phyloP scores from a whole-genome alignment of 2,329 filamentous ascomycete genomes.

The Trichoderma afroharzianum region DNA sequence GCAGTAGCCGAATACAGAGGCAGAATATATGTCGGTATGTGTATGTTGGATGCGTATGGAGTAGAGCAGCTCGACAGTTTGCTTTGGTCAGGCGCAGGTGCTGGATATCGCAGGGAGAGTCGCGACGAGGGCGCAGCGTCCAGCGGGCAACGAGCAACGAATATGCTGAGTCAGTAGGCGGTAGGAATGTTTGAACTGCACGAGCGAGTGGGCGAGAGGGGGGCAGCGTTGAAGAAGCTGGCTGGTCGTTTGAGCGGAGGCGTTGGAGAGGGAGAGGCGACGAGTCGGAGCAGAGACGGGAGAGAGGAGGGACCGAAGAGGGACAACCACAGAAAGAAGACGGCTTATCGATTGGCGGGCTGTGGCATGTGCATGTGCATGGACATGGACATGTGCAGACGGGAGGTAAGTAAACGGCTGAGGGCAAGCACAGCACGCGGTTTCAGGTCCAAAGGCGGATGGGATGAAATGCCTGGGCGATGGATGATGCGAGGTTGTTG shows the following conservation, averaged over 20 bases:
- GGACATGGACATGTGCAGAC: neutral
- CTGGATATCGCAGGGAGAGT: neutral
- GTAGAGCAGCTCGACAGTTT: neutral
- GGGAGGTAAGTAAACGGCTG: neutral
- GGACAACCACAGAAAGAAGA: neutral
- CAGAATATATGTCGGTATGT: neutral
- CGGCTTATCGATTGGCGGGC: constrained; percentile 1
- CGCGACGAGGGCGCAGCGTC: neutral
- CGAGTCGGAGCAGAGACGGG: neutral
- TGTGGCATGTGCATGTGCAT: neutral
- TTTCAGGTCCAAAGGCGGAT: neutral
- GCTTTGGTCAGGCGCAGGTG: neutral
- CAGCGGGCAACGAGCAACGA: neutral
- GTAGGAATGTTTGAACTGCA: neutral
- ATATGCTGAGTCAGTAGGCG: neutral
- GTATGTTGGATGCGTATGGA: neutral
- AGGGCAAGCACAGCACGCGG: neutral
- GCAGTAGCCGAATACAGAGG: neutral
- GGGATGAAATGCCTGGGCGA: constrained; percentile 3
- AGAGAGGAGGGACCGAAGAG: neutral
- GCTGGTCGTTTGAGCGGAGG: neutral
- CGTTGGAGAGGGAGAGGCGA: neutral
- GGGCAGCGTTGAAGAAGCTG: neutral
- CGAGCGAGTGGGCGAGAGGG: neutral
- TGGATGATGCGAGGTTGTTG: constrained; percentile 11